These are phyloP conservation scores for Fremontodendron californicum DNA, from an alignment of 345 rosid species.

Conservation along the genomic window DNA sequence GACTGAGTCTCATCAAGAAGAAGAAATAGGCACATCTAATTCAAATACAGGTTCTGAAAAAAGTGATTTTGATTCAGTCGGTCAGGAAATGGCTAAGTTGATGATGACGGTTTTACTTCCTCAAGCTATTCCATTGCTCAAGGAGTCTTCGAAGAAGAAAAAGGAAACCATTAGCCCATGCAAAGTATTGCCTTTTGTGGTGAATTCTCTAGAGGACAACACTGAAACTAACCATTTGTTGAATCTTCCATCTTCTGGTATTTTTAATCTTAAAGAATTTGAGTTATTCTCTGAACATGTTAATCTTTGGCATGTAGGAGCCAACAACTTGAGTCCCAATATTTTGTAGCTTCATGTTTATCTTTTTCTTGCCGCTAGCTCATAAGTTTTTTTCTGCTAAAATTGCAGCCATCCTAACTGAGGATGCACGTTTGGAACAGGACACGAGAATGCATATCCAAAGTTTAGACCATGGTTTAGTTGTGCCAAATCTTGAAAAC, in stretches of 20 bases:
- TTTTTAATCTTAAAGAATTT: conserved; percentile 2
- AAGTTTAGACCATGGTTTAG: conserved; percentile 24
- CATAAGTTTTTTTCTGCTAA: conserved; percentile 12
- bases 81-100: conserved; percentile 53
- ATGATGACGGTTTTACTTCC: conserved; percentile 92
- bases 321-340: neutral
- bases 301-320: neutral
- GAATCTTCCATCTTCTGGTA: conserved; percentile 35
- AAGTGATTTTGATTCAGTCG: conserved; percentile 50
- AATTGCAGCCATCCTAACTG: conserved; percentile 29
- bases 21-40: conserved; percentile 35
- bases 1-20: conserved; percentile 41
- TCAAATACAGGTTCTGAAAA: conserved; percentile 39
- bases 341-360: neutral
- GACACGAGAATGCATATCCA: conserved; percentile 21
- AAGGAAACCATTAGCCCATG: conserved; percentile 18
- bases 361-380: conserved; percentile 4
- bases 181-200: conserved; percentile 20
- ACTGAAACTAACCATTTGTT: conserved; percentile 22
- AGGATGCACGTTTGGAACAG: conserved; percentile 22
- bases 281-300: neutral
- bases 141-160: conserved; percentile 43
- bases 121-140: conserved; percentile 83
- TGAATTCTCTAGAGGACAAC: conserved; percentile 25
- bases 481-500: conserved; percentile 28